A percentile compares a stretch with the other conserved stretches of the same genome.
These are phyloP conservation scores for Didymella pomorum DNA, from an alignment of 2,329 filamentous ascomycete species.

Conservation along the genomic window DNA sequence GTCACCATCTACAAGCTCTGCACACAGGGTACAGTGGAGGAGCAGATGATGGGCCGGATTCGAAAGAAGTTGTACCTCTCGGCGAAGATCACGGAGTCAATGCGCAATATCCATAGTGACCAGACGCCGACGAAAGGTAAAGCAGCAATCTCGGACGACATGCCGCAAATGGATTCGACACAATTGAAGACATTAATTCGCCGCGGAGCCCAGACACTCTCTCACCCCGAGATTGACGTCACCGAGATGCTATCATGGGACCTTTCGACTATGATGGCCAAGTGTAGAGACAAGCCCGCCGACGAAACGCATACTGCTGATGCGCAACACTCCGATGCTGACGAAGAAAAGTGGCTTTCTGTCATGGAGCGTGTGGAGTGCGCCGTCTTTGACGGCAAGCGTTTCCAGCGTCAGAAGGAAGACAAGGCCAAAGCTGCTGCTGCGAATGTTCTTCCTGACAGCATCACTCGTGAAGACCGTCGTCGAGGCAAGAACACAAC, in stretches of 20 bases:
- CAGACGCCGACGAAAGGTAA: conserved; percentile 38
- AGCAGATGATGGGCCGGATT: conserved; percentile 66
- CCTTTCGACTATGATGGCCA: conserved; percentile 61
- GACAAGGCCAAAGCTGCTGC: conserved; percentile 35
- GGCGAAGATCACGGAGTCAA: conserved; percentile 66
- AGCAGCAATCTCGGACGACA: conserved; percentile 52
- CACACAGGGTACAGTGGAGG: conserved; percentile 65
- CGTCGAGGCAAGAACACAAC: conserved; percentile 65
- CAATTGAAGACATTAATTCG: conserved; percentile 64
- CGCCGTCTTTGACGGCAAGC: conserved; percentile 65
- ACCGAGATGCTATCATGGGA: conserved; percentile 67
- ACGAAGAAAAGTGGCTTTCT: conserved; percentile 65
- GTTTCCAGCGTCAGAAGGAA: conserved; percentile 53
- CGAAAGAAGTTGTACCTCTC: conserved; percentile 69
- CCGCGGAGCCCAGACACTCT: conserved; percentile 62
- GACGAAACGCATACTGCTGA: conserved; percentile 50
- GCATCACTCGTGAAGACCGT: conserved; percentile 57
- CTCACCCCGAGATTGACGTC: conserved; percentile 61
- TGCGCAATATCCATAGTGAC: conserved; percentile 61
- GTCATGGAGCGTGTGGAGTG: conserved; percentile 66
- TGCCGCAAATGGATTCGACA: conserved; percentile 60
- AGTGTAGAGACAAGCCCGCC: conserved; percentile 61
- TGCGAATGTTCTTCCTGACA: conserved; percentile 49
- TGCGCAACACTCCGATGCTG: conserved; percentile 52
- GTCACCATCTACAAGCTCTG: conserved; percentile 66